Percentiles rank a stretch among this genome's conserved stretches.
phyloP scores from a whole-genome alignment of 2,329 filamentous ascomycete genomes.

The Aspergillus phoenicis region DNA sequence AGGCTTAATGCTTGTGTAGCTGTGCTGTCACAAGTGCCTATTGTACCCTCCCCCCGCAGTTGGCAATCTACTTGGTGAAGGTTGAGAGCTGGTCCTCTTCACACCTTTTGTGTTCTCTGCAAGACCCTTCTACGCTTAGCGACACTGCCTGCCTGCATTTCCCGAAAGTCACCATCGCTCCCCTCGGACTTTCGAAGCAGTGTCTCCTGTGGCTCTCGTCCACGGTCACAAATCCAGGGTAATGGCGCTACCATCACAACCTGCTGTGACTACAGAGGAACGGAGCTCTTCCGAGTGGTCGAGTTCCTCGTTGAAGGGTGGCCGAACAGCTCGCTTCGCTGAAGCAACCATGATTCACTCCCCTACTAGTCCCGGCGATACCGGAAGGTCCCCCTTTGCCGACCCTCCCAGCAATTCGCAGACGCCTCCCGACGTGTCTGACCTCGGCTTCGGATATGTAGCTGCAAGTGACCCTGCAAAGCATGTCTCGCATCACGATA shows the following conservation, averaged over 20 bases:
- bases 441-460: slow-evolving; percentile 93
- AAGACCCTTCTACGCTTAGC: not conserved
- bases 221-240: slow-evolving; percentile 33
- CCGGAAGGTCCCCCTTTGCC: slow-evolving; percentile 52
- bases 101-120: slow-evolving; percentile 15
- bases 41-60: not conserved
- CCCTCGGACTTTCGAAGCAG: slow-evolving; percentile 37
- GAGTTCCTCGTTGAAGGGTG: slow-evolving; percentile 49
- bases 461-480: slow-evolving; percentile 56
- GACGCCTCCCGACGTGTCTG: slow-evolving; percentile 64
- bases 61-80: not conserved
- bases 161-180: slow-evolving; percentile 30
- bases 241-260: slow-evolving; percentile 33
- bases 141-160: slow-evolving; percentile 29
- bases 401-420: slow-evolving; percentile 54
- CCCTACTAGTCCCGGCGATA: slow-evolving; percentile 55
- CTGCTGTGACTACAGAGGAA: slow-evolving; percentile 27
- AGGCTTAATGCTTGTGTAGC: not conserved
- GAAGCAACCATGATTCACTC: slow-evolving; percentile 67
- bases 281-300: slow-evolving; percentile 37
- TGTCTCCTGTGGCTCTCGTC: slow-evolving; percentile 44
- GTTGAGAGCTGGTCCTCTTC: slow-evolving; percentile 43
- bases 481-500: slow-evolving; percentile 57
- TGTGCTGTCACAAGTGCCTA: not conserved
- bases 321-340: slow-evolving; percentile 63